Evolutionary conservation across 495 filamentous ascomycete species (phyloP).

Genomic region (Penicillium samsonianum): DNA sequence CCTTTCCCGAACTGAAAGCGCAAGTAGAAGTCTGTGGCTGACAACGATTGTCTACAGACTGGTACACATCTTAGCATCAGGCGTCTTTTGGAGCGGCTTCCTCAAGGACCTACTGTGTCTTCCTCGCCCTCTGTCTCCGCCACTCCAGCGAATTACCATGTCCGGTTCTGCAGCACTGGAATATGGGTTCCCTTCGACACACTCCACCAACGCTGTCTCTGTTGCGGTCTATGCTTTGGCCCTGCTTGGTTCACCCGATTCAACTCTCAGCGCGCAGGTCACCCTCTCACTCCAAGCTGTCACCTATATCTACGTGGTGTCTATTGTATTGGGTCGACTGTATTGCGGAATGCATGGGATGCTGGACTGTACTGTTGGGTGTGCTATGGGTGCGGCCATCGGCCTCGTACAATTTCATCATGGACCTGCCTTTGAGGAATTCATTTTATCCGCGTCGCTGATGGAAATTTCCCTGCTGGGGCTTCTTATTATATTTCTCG

Average conservation of each 20-base stretch:
- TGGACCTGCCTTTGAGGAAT: constrained; percentile 66
- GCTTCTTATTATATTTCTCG: constrained; percentile 67
- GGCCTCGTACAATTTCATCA: constrained; percentile 71
- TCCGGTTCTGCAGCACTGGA: constrained; percentile 92
- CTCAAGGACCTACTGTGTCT: constrained; percentile 93
- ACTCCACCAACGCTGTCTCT: constrained; percentile 95
- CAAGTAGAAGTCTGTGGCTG: constrained; percentile 12
- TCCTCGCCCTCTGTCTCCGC: constrained; percentile 91
- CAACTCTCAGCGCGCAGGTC: constrained; percentile 49
- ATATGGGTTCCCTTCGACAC: constrained; percentile 96
- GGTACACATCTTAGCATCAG: constrained; percentile 82
- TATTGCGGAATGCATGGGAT: constrained; percentile 99
- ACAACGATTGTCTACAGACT: constrained; percentile 52
- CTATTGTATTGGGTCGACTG: constrained; percentile 84
- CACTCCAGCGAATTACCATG: constrained; percentile 93
- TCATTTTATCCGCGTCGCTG: constrained; percentile 52
- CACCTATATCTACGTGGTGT: constrained; percentile 81
- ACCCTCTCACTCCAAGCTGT: constrained; percentile 62
- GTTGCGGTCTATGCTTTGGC: constrained; percentile 83
- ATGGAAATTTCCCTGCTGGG: constrained; percentile 59
- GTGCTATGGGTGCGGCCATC: constrained; percentile 66
- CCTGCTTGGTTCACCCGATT: constrained; percentile 58
- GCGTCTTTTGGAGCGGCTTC: constrained; percentile 92
- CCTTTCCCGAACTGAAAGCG: background rate
- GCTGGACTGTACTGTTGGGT: constrained; percentile 81